These are phyloP conservation scores for Trichoderma afroharzianum DNA, from an alignment of 2,329 filamentous ascomycete species.

Conservation along the genomic window DNA sequence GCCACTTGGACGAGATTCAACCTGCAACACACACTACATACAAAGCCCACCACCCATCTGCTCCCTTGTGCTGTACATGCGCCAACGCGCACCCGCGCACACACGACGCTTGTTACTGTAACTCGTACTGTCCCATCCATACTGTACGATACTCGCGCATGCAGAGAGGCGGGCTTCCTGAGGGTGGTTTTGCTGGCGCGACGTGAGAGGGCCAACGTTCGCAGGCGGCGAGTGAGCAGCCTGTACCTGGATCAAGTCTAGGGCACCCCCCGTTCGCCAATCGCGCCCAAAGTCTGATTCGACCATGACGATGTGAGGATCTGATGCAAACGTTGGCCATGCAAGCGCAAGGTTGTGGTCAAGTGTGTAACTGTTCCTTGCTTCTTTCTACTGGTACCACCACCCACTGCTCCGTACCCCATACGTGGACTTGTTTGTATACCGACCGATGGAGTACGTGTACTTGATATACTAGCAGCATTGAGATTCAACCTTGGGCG, in stretches of 20 bases:
- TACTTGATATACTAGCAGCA: not conserved
- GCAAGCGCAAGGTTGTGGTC: not conserved
- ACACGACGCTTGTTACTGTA: not conserved
- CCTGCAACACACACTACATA: not conserved
- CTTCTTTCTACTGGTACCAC: not conserved
- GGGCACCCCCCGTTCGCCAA: not conserved
- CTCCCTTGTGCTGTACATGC: not conserved
- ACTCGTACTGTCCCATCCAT: not conserved
- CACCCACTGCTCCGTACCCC: not conserved
- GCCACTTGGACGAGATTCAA: not conserved
- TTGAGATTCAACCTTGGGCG: not conserved
- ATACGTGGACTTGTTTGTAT: not conserved
- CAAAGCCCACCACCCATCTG: not conserved
- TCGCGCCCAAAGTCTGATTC: not conserved
- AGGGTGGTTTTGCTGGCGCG: conserved; percentile 3
- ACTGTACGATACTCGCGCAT: not conserved
- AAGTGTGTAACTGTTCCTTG: not conserved
- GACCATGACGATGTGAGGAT: not conserved
- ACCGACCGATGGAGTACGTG: not conserved
- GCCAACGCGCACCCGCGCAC: not conserved
- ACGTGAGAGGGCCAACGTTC: not conserved
- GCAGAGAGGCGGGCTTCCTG: not conserved
- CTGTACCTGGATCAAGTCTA: not conserved
- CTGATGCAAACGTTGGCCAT: not conserved
- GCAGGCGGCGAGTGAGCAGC: not conserved